Evolutionary conservation across 805 yeast genomes (phyloP).

Genomic region (Candida easanensis): DNA sequence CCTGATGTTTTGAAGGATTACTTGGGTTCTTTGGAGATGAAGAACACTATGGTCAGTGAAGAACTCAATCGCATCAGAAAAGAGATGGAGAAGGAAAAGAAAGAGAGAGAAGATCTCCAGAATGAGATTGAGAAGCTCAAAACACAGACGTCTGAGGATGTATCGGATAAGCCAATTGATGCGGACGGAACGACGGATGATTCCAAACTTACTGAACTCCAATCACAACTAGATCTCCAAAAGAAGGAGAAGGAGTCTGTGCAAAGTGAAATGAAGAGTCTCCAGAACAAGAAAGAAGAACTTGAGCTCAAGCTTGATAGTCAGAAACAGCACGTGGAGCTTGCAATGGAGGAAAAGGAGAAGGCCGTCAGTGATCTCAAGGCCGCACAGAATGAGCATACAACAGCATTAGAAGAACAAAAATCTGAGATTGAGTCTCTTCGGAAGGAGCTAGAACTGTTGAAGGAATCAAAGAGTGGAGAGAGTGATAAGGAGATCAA

Average conservation of each 20-base stretch:
- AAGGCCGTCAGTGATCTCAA: neutral
- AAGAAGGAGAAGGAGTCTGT: constrained; percentile 2
- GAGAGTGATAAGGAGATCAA: neutral
- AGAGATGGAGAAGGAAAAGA: constrained; percentile 8
- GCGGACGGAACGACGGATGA: neutral
- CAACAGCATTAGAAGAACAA: neutral
- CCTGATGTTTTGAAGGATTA: constrained; percentile 68
- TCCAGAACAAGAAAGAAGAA: constrained; percentile 10
- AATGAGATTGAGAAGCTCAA: constrained; percentile 4
- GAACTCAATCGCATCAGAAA: constrained; percentile 52
- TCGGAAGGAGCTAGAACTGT: neutral
- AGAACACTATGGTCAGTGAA: constrained; percentile 55
- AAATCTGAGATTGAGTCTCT: neutral
- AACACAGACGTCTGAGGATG: neutral
- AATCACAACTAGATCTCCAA: neutral
- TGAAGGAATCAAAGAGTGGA: neutral
- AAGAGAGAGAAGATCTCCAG: constrained; percentile 12
- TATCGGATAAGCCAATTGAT: neutral
- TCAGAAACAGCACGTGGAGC: constrained; percentile 3
- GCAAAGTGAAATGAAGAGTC: constrained; percentile 10
- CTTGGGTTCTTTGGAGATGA: constrained; percentile 57
- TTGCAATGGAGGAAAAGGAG: constrained; percentile 8
- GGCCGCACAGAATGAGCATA: neutral
- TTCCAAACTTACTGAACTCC: neutral
- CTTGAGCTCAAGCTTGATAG: constrained; percentile 9